A percentile compares a stretch with the other conserved stretches of the same genome.
Conservation (phyloP, 352 stramenopile genomes). For the Phytopythium oedochilum region DNA sequence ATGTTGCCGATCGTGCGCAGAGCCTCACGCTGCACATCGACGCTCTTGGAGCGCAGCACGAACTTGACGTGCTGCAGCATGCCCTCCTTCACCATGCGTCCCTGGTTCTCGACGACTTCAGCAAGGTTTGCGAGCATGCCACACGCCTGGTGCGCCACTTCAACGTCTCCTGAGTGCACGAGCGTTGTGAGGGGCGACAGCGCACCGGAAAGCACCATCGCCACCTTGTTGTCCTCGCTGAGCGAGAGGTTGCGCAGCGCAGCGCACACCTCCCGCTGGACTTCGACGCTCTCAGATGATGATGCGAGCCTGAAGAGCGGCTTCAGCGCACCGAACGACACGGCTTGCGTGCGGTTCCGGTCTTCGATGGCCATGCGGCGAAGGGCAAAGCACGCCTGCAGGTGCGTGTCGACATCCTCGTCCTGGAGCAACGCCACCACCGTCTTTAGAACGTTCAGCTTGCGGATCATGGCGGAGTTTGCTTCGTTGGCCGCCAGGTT, state of each 20-base stretch:
- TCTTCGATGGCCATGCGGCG: slow-evolving; percentile 89
- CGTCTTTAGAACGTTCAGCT: slow-evolving; percentile 81
- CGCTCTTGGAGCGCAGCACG: slow-evolving; percentile 87
- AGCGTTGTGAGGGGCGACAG: slow-evolving; percentile 85
- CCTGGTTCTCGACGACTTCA: slow-evolving; percentile 94
- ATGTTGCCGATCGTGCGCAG: slow-evolving; percentile 94
- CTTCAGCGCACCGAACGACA: slow-evolving; percentile 90
- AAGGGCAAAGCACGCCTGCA: slow-evolving; percentile 91
- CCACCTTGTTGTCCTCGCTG: slow-evolving; percentile 91
- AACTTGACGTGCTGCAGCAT: slow-evolving; percentile 96
- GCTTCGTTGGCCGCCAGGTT: slow-evolving; percentile 90
- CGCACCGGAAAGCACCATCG: slow-evolving; percentile 84
- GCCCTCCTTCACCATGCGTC: slow-evolving; percentile 92
- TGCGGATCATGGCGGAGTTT: slow-evolving; percentile 86
- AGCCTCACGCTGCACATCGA: slow-evolving; percentile 93
- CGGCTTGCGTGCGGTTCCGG: slow-evolving; percentile 89
- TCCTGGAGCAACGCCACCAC: slow-evolving; percentile 87
- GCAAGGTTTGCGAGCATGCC: slow-evolving; percentile 93
- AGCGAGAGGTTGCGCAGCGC: slow-evolving; percentile 91
- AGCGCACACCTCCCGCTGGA: slow-evolving; percentile 90
- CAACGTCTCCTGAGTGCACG: slow-evolving; percentile 86
- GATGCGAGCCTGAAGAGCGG: slow-evolving; percentile 84
- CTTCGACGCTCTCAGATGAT: slow-evolving; percentile 85
- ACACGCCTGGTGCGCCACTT: slow-evolving; percentile 88
- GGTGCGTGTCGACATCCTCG: slow-evolving; percentile 89